phyloP scores from a whole-genome alignment of 305 asterid genomes.

The Stenogyne calaminthoides region DNA sequence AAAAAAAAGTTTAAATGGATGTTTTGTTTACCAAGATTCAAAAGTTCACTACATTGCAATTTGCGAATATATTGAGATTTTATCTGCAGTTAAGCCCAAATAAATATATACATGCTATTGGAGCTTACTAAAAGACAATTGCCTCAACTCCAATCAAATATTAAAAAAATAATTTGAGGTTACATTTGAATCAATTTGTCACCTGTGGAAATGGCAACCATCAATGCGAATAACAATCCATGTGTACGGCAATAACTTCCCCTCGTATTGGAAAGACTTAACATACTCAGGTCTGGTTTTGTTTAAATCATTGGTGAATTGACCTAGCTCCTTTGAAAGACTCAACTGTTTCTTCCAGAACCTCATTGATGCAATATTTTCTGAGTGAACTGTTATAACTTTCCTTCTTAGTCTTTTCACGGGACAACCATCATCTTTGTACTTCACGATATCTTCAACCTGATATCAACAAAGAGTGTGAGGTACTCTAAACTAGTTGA shows the following conservation, averaged over 20 bases:
- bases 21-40: too few species aligned
- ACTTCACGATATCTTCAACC: slow-evolving; percentile 78
- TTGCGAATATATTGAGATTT: too few species aligned
- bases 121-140: slow-evolving; percentile 7
- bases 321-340: slow-evolving; percentile 65
- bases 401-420: slow-evolving; percentile 62
- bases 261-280: slow-evolving; percentile 61
- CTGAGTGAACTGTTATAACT: slow-evolving; percentile 49
- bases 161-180: slow-evolving; percentile 15
- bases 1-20: too few species aligned
- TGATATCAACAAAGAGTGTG: slow-evolving; percentile 29
- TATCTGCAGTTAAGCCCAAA: too few species aligned
- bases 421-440: slow-evolving; percentile 64
- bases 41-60: too few species aligned
- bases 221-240: slow-evolving; percentile 84
- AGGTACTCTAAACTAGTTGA: slow-evolving; percentile 13
- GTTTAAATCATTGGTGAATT: slow-evolving; percentile 47
- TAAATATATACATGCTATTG: neutral
- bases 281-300: slow-evolving; percentile 59
- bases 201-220: slow-evolving; percentile 96
- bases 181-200: slow-evolving; percentile 5
- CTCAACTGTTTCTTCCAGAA: slow-evolving; percentile 61
- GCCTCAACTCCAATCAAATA: slow-evolving; percentile 4
- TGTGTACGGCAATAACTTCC: slow-evolving; percentile 59
- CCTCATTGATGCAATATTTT: slow-evolving; percentile 65